Evolutionary conservation across 768 basidiomycete species (phyloP).

Genomic region (Xerocomellus chrysenteron): DNA sequence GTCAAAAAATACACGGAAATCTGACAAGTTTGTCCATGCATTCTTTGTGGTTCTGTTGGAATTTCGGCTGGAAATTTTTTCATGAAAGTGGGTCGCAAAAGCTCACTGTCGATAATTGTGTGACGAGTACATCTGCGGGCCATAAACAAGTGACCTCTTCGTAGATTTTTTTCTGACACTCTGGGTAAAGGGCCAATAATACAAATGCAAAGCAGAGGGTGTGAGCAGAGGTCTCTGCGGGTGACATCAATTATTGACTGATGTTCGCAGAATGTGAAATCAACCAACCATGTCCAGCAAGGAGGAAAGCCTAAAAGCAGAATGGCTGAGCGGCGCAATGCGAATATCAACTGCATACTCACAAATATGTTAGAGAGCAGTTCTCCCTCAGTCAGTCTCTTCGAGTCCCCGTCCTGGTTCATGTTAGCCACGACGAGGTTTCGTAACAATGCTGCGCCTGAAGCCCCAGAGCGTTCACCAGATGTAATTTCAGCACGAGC

Average conservation of each 20-base stretch:
- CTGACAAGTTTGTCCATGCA: slow-evolving; percentile 38
- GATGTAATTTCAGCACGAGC: slow-evolving; percentile 37
- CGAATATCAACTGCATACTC: slow-evolving; percentile 11
- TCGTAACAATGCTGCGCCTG: slow-evolving; percentile 40
- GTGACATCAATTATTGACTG: slow-evolving; percentile 2
- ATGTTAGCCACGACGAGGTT: slow-evolving; percentile 51
- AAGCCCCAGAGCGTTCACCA: slow-evolving; percentile 20
- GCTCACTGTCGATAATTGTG: slow-evolving; percentile 31
- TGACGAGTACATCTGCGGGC: slow-evolving; percentile 35
- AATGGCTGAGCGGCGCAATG: background rate
- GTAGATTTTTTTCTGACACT: slow-evolving; percentile 45
- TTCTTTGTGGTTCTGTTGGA: slow-evolving; percentile 39
- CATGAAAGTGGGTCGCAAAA: background rate
- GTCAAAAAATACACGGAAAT: background rate
- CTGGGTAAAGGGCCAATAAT: slow-evolving; percentile 50
- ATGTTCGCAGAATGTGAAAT: background rate
- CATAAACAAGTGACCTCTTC: slow-evolving; percentile 42
- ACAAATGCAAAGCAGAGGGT: slow-evolving; percentile 42
- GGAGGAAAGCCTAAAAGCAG: slow-evolving; percentile 39
- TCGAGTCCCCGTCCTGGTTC: slow-evolving; percentile 29
- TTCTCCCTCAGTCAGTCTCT: slow-evolving; percentile 44
- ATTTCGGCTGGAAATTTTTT: background rate
- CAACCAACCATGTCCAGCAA: slow-evolving; percentile 48
- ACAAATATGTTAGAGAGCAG: slow-evolving; percentile 51
- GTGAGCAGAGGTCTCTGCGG: slow-evolving; percentile 48